Conservation (phyloP, 495 filamentous ascomycete species). For the Lichenothelia convexa region DNA sequence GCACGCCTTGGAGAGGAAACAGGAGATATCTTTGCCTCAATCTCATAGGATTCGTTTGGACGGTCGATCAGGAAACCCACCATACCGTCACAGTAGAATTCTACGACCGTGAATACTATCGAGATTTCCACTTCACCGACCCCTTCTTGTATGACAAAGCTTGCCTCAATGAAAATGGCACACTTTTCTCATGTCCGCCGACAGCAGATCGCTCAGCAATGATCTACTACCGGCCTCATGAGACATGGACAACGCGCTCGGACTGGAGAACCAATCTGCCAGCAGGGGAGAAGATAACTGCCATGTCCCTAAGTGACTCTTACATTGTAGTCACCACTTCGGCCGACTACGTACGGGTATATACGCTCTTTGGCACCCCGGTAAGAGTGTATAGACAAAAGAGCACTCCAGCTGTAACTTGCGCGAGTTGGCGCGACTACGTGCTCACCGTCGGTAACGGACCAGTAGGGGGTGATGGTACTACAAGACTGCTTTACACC, state of each 20-base stretch:
- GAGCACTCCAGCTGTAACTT: conserved; percentile 71
- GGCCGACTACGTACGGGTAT: conserved; percentile 74
- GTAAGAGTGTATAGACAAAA: conserved; percentile 81
- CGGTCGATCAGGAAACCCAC: conserved; percentile 84
- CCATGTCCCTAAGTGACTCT: conserved; percentile 81
- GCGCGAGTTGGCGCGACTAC: conserved; percentile 84
- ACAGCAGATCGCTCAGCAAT: conserved; percentile 38
- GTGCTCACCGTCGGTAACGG: conserved; percentile 88
- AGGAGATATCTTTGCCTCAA: conserved; percentile 86
- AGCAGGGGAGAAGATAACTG: conserved; percentile 56
- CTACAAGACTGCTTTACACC: conserved; percentile 57
- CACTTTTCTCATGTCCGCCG: conserved; percentile 70
- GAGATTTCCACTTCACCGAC: conserved; percentile 95
- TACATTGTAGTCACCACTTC: conserved; percentile 77
- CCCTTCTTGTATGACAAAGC: conserved; percentile 90
- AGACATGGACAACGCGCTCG: conserved; percentile 78
- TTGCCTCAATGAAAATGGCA: conserved; percentile 71
- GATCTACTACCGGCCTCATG: conserved; percentile 92
- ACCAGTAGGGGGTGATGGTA: conserved; percentile 58
- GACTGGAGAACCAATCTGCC: conserved; percentile 85
- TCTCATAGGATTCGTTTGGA: conserved; percentile 88
- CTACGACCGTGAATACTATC: conserved; percentile 77
- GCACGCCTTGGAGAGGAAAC: conserved; percentile 89
- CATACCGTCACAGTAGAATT: conserved; percentile 96
- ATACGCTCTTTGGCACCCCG: conserved; percentile 81